Evolutionary conservation across 768 basidiomycete species (phyloP), one percentile per base, ranked within the genome.

Genomic region (Hydnum rufescens): DNA sequence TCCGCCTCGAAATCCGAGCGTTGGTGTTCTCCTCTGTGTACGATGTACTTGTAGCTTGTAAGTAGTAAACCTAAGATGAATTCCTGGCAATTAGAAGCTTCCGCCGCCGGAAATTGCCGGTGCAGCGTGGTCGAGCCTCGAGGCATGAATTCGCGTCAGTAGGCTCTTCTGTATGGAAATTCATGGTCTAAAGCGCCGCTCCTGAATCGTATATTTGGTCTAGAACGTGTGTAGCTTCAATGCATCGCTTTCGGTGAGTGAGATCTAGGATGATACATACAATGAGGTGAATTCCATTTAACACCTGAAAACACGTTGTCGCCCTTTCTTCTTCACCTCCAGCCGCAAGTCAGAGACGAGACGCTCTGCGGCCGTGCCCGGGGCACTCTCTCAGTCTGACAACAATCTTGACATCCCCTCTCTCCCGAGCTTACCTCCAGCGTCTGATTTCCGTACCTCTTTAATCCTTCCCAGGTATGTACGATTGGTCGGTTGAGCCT

Each of bases 211-310:
- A 39, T 39, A 13, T 13, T 39, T 39, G 22, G 36, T 22, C 36
- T 13, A 39, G 22, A 39, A 13, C 36, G 36, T 22, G 36, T 39
- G 13, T 39, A 22, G 22, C 36, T 13, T 16, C 16, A 47, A 85
- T 87, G 83, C 69, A 82, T 71, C 80, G 80, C 61, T 82, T 86
- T 67, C 84, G 84, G 84, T 83, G 71, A 69, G 81, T 62, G 44
- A 51, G 53, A 55, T 52, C 54, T 55, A 57, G 32, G 55, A 59
- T 56, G 54, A 59, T 59, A 59, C 56, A 51, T 59, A 60, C 58
- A 23, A 30, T 46, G 52, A 23, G 28, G 28, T 32, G 18, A 32
- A 28, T 8, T 23, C 19, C 39, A 52, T 29, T 39, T 22, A 39
- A 39, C 1, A 13, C 13, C 51, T 16, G 28, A 19, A 51, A 32